Conservation (phyloP, 2,329 filamentous ascomycete species). For the Epichloe gansuensis region DNA sequence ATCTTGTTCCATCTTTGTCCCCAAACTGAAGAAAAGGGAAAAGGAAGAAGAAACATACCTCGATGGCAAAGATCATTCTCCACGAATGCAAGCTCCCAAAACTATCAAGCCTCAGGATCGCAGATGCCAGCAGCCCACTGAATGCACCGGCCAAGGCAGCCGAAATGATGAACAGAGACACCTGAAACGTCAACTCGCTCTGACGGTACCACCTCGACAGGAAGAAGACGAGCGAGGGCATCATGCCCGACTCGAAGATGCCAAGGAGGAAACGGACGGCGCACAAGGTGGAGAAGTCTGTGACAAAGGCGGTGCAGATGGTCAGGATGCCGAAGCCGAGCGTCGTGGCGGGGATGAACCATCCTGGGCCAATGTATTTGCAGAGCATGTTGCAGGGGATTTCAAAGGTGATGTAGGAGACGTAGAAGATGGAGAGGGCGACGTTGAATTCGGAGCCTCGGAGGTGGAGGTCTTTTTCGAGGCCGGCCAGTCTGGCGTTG, state of each 20-base stretch:
- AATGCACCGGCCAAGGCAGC: constrained; percentile 55
- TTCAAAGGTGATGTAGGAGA: constrained; percentile 53
- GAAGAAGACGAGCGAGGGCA: constrained; percentile 56
- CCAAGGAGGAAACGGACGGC: constrained; percentile 49
- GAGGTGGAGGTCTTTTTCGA: constrained; percentile 42
- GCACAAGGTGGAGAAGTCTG: constrained; percentile 31
- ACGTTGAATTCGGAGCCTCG: constrained; percentile 48
- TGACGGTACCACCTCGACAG: constrained; percentile 51
- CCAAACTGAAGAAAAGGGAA: neutral
- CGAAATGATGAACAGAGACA: constrained; percentile 54
- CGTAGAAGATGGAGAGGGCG: constrained; percentile 49
- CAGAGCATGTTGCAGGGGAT: constrained; percentile 51
- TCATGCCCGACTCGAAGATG: constrained; percentile 52
- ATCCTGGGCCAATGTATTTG: constrained; percentile 53
- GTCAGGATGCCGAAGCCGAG: constrained; percentile 47
- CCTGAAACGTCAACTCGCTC: constrained; percentile 48
- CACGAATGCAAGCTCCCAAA: constrained; percentile 46
- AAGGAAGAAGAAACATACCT: constrained; percentile 18
- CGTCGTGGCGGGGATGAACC: constrained; percentile 47
- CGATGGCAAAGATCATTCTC: constrained; percentile 64
- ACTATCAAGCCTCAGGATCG: constrained; percentile 44
- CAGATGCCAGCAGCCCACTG: constrained; percentile 51
- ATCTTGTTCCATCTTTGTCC: neutral
- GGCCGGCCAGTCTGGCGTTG: constrained; percentile 45
- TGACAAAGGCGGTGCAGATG: constrained; percentile 49